Percentiles rank a stretch among this genome's conserved stretches.
Evolutionary conservation across 78 protist species (phyloP).

Genomic region (Cavenderia fasciculata): DNA sequence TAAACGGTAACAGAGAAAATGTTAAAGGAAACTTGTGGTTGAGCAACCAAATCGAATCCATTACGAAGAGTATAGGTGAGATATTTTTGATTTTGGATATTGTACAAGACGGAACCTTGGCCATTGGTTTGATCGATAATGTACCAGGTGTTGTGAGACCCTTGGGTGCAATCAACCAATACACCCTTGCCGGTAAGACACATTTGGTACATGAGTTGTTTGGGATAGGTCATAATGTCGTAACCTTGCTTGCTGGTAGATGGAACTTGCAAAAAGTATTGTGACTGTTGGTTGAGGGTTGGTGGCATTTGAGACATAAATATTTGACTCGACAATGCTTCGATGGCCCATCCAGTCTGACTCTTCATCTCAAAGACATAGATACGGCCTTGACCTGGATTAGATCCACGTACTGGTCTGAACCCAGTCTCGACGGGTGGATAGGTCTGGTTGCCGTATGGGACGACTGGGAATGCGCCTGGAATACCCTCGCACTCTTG

Average conservation of each 20-base stretch:
- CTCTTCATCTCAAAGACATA: background rate
- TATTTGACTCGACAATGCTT: too few relatives aligned
- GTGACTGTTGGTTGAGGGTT: too few relatives aligned
- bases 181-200: conserved; percentile 5
- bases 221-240: background rate
- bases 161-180: background rate
- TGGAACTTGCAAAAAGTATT: too few relatives aligned
- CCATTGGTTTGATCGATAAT: background rate
- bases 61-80: too few relatives aligned
- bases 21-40: too few relatives aligned
- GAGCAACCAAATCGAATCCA: too few relatives aligned
- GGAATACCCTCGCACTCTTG: conserved; percentile 14
- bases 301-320: too few relatives aligned
- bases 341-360: background rate
- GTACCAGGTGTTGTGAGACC: conserved; percentile 5
- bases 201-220: too few relatives aligned
- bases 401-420: background rate
- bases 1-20: too few relatives aligned
- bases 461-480: conserved; percentile 13
- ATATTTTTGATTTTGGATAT: background rate
- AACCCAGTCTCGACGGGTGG: conserved; percentile 9
- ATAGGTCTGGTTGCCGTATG: conserved; percentile 22
- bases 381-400: background rate
- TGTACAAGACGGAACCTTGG: conserved; percentile 1
- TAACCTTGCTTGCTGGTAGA: conserved; percentile 3